Conservation (phyloP, 2,329 filamentous ascomycete species). For the Pseudogymnoascus sp. region DNA sequence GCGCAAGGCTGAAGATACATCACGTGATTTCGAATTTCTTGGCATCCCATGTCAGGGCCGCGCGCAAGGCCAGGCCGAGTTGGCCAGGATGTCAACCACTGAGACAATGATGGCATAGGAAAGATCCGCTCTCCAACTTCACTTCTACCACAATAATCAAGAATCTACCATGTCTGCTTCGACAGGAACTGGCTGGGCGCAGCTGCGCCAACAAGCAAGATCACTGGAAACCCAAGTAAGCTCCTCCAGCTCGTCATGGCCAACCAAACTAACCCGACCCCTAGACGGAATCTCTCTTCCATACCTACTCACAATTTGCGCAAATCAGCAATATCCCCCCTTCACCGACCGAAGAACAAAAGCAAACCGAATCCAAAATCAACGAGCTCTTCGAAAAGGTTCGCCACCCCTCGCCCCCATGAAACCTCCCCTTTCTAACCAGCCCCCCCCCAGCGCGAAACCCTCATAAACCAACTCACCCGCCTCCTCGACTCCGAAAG, state of each 20-base stretch:
- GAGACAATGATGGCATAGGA: conserved; percentile 5
- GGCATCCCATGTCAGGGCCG: conserved; percentile 3
- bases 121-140: not conserved
- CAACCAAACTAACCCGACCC: conserved; percentile 2
- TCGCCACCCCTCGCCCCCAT: conserved; percentile 18
- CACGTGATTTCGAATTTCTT: not conserved
- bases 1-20: not conserved
- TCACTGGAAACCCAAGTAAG: conserved; percentile 81
- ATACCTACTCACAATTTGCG: conserved; percentile 86
- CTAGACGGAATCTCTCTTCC: conserved; percentile 77
- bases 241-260: not conserved
- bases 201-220: conserved; percentile 86
- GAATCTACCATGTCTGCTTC: conserved; percentile 22
- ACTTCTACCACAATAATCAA: not conserved
- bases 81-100: not conserved
- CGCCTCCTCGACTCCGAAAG: conserved; percentile 92
- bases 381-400: conserved; percentile 80
- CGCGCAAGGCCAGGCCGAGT: not conserved
- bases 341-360: conserved; percentile 80
- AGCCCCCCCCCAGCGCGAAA: conserved; percentile 61
- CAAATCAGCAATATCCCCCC: conserved; percentile 68
- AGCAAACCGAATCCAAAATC: conserved; percentile 68
- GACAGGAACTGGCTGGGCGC: conserved; percentile 63
- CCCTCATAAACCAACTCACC: conserved; percentile 70
- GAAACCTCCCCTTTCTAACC: conserved; percentile 8